These are phyloP conservation scores for Golubevia sp. DNA, from an alignment of 1,284 basidiomycete species.

Conservation along the genomic window DNA sequence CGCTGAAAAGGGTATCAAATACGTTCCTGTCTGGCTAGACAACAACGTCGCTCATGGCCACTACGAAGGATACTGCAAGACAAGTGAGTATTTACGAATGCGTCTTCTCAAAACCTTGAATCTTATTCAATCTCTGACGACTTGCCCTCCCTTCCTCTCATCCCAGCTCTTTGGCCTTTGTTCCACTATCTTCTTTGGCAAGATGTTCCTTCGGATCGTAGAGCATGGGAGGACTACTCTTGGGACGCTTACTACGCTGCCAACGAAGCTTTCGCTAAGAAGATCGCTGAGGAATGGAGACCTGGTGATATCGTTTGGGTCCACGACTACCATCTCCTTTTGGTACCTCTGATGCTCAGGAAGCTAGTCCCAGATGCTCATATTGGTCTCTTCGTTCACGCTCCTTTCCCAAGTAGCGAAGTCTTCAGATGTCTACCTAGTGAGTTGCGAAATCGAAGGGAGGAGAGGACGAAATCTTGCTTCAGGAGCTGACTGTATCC, in stretches of 20 bases:
- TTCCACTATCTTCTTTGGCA: conserved; percentile 99
- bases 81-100: conserved; percentile 69
- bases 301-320: conserved; percentile 79
- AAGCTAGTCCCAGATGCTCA: conserved; percentile 74
- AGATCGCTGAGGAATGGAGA: conserved; percentile 75
- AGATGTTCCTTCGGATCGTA: conserved; percentile 69
- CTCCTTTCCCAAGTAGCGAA: conserved; percentile 94
- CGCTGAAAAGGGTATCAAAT: conserved; percentile 64
- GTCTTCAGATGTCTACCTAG: conserved; percentile 91
- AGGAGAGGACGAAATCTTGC: not conserved
- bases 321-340: conserved; percentile 78
- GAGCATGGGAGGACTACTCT: conserved; percentile 71
- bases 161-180: conserved; percentile 86
- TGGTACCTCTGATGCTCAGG: conserved; percentile 84
- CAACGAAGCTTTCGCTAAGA: conserved; percentile 82
- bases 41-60: conserved; percentile 87
- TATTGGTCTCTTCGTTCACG: conserved; percentile 93
- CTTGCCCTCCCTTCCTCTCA: not conserved
- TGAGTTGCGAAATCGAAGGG: conserved; percentile 37
- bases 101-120: not conserved
- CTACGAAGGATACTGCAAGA: conserved; percentile 94
- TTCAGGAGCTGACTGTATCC: not conserved
- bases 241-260: conserved; percentile 84
- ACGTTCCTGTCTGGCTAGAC: conserved; percentile 89
- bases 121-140: not conserved